phyloP scores from a whole-genome alignment of 2,329 filamentous ascomycete genomes.

The Ophiosphaerella korrae region DNA sequence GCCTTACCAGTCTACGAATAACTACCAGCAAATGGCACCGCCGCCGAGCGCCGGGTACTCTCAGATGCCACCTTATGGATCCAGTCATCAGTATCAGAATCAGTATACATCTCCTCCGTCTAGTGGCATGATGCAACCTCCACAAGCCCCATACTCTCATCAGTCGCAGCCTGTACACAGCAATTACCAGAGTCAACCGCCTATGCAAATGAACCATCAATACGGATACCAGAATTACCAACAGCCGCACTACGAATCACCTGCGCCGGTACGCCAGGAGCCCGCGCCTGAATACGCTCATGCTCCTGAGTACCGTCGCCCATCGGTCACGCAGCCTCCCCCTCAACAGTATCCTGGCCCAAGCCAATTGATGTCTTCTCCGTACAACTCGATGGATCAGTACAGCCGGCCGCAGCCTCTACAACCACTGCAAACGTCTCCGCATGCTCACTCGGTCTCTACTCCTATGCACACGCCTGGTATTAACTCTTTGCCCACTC shows the following conservation, averaged over 20 bases:
- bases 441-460: constrained; percentile 37
- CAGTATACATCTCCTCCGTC: constrained; percentile 40
- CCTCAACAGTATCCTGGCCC: constrained; percentile 44
- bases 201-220: constrained; percentile 46
- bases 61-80: constrained; percentile 47
- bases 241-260: constrained; percentile 46
- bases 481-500: constrained; percentile 48
- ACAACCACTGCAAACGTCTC: constrained; percentile 41
- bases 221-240: constrained; percentile 50
- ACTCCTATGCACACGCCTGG: constrained; percentile 38
- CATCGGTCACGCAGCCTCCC: constrained; percentile 43
- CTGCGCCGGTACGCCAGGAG: constrained; percentile 43
- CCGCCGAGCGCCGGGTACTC: constrained; percentile 48
- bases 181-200: constrained; percentile 38
- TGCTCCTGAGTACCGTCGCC: constrained; percentile 48
- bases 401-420: constrained; percentile 45
- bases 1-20: constrained; percentile 43
- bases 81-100: constrained; percentile 41
- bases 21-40: constrained; percentile 48
- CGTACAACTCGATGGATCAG: constrained; percentile 44
- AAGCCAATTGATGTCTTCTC: constrained; percentile 40
- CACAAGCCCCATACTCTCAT: constrained; percentile 41
- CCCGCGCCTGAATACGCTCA: constrained; percentile 46
- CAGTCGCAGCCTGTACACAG: constrained; percentile 33
- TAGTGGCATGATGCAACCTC: constrained; percentile 47